Evolutionary conservation across 177 flowering plant species (phyloP), one percentile per base, ranked within the genome.

Genomic region (Vitis hybrid): DNA sequence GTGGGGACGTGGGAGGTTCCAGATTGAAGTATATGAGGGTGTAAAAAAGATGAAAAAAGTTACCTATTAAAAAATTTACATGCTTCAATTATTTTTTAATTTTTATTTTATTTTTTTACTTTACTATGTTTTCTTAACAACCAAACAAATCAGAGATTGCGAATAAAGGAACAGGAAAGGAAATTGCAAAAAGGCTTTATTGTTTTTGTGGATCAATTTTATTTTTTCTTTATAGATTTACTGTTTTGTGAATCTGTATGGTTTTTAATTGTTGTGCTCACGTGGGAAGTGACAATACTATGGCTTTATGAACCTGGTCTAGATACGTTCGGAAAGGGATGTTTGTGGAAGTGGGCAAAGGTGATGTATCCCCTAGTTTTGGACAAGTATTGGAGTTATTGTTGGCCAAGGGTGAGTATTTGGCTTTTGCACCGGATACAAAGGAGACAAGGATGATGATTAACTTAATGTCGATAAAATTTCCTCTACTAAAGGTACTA

Each of bases 401-500:
- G 78, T 56, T 61, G 64, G 80, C 77, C 4, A 83, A 80, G 52
- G 84, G 81, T 46, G 97, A 95, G 83, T 88, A 78, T 82, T 70
- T 95, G 77, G 99, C 98, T 61, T 91, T 95, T 84, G 91, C 97
- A 71, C 99, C 99, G 0, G 91, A 95, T 76, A 90, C 97, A 50
- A 74, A 74, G 41, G 90, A 91, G 86, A 95, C 97, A 35, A 80
- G 80, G 74, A 76, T 53, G 67, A 89, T 95, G 97, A 84, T 95
- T 58, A 67, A 86, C 57, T 63, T 90, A 67, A 66, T 95, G 56
- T 87, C 98, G 18, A 21, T 87, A 10, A 84, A 82, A 71, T 95
- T 88, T 88, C 99, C 99, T 53, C 71, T 85, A 46, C 79, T 95
- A 50, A 82, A 84, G 98, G 99, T 95, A 83, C n/a, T 49, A 51